Evolutionary conservation across 768 basidiomycete species (phyloP).

Genomic region (Galerina marginata): DNA sequence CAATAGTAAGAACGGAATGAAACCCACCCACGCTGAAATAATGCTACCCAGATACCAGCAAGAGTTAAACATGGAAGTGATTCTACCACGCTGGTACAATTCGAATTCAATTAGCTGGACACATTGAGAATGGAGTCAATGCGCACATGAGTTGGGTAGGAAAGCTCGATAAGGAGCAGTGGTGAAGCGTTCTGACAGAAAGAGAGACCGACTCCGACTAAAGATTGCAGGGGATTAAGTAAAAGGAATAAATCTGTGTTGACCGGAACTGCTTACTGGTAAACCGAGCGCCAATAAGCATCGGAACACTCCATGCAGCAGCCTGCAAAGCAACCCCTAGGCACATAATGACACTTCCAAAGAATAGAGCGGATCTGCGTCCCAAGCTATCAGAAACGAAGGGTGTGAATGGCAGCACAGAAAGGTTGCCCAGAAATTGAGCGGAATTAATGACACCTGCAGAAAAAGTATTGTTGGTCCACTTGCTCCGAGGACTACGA

Average conservation of each 20-base stretch:
- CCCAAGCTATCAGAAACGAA: constrained; percentile 64
- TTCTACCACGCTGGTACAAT: constrained; percentile 49
- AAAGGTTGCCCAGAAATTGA: constrained; percentile 61
- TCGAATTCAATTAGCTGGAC: constrained; percentile 1
- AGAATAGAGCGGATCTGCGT: constrained; percentile 62
- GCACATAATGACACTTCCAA: constrained; percentile 68
- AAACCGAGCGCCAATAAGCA: constrained; percentile 63
- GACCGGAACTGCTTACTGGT: constrained; percentile 44
- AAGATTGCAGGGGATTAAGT: constrained; percentile 5
- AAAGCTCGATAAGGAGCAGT: constrained; percentile 65
- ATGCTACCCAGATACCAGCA: constrained; percentile 80
- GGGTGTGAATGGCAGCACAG: constrained; percentile 69
- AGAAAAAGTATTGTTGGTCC: neutral
- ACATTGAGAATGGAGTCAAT: neutral
- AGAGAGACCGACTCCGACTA: constrained; percentile 68
- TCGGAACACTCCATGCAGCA: constrained; percentile 46
- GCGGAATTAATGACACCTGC: constrained; percentile 69
- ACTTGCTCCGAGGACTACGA: neutral
- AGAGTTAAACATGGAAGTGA: constrained; percentile 71
- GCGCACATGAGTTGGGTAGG: constrained; percentile 72
- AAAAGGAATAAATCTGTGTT: neutral
- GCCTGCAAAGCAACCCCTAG: constrained; percentile 65
- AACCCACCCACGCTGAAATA: constrained; percentile 52
- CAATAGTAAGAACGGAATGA: neutral
- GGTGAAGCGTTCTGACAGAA: constrained; percentile 69